phyloP scores from a whole-genome alignment of 495 filamentous ascomycete genomes.

The Penicillium canescens region DNA sequence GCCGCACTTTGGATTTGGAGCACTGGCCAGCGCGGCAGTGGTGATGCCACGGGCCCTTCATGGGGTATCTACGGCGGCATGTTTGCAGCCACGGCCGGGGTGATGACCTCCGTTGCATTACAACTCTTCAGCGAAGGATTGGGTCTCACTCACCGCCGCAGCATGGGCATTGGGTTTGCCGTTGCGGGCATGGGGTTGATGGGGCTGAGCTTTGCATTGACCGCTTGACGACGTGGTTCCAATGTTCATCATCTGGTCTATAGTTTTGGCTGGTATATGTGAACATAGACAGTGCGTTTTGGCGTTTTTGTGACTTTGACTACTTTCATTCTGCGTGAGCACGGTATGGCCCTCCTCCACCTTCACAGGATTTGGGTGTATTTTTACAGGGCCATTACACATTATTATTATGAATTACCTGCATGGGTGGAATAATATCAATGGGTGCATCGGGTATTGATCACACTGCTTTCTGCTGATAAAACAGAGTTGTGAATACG shows the following conservation, averaged over 20 bases:
- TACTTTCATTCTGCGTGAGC: not conserved
- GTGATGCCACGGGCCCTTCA: constrained; percentile 49
- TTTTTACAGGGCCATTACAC: not conserved
- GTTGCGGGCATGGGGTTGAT: constrained; percentile 89
- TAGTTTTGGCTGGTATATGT: constrained; percentile 6
- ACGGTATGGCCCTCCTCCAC: not conserved
- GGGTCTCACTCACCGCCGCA: constrained; percentile 74
- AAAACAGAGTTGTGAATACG: no score
- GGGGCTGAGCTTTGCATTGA: constrained; percentile 84
- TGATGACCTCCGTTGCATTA: constrained; percentile 91
- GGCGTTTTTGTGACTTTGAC: not conserved
- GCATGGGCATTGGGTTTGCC: constrained; percentile 79
- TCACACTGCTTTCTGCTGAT: no score
- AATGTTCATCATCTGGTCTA: not conserved
- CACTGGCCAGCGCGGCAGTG: constrained; percentile 48
- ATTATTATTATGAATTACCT: no score
- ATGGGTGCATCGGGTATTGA: not conserved
- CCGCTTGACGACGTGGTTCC: constrained; percentile 41
- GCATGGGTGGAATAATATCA: no score
- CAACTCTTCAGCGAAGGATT: constrained; percentile 87
- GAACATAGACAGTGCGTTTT: not conserved
- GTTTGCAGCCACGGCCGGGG: constrained; percentile 87
- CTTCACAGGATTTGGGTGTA: not conserved
- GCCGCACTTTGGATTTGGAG: constrained; percentile 81
- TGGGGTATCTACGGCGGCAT: constrained; percentile 81